Conservation (phyloP, 1,284 basidiomycete species). For the Ganoderma meredithae region DNA sequence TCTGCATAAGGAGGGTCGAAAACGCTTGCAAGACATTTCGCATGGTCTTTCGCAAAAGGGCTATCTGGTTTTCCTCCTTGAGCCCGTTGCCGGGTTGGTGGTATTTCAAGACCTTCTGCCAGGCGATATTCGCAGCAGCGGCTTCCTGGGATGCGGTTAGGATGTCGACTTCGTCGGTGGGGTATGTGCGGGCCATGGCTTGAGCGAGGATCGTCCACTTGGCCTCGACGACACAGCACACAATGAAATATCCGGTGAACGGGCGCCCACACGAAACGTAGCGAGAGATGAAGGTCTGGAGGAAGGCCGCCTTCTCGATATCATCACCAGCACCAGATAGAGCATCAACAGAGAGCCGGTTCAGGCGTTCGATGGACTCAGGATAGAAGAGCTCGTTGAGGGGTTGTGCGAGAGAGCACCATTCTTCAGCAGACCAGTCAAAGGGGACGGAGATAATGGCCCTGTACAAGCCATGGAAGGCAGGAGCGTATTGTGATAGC, state of each 20-base stretch:
- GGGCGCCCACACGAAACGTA: conserved; percentile 81
- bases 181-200: conserved; percentile 59
- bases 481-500: conserved; percentile 79
- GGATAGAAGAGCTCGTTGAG: conserved; percentile 67
- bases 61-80: conserved; percentile 49
- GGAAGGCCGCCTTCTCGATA: conserved; percentile 59
- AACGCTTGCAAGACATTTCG: conserved; percentile 76
- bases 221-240: conserved; percentile 86
- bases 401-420: conserved; percentile 62
- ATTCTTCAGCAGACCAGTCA: conserved; percentile 75
- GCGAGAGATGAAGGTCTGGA: conserved; percentile 77
- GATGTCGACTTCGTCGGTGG: conserved; percentile 36
- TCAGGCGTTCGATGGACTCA: conserved; percentile 70
- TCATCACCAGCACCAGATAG: conserved; percentile 62
- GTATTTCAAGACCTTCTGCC: conserved; percentile 70
- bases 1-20: conserved; percentile 74
- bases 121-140: conserved; percentile 82
- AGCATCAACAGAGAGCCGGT: conserved; percentile 70
- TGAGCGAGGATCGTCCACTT: conserved; percentile 88
- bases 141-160: conserved; percentile 63
- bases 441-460: conserved; percentile 83
- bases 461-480: conserved; percentile 88
- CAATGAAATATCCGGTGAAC: conserved; percentile 86
- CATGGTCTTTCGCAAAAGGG: conserved; percentile 56
- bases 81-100: conserved; percentile 51